These are phyloP conservation scores for Chlamydomonas schloesseri DNA, from an alignment of 139 green algal genomes.

Conservation along the genomic window DNA sequence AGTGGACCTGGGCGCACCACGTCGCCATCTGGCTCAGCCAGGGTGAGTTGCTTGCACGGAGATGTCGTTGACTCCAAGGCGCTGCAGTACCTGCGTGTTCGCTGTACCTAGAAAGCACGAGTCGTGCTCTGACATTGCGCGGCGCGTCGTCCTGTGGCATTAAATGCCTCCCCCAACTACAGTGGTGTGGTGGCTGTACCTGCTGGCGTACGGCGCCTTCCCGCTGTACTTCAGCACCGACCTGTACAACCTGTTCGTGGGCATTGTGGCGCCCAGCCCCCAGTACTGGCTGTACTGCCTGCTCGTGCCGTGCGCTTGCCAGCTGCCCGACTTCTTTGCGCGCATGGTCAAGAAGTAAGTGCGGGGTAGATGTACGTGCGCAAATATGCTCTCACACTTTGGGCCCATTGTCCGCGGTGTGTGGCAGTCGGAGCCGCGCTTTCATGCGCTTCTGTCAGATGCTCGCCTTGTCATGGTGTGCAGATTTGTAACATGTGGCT, in stretches of 20 bases:
- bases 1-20: slow-evolving; percentile 80
- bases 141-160: too few relatives aligned
- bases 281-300: slow-evolving; percentile 77
- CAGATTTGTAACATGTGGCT: too few relatives aligned
- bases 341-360: slow-evolving; percentile 35
- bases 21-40: slow-evolving; percentile 71
- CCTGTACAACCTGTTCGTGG: slow-evolving; percentile 71
- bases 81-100: too few relatives aligned
- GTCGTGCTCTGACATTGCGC: too few relatives aligned
- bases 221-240: slow-evolving; percentile 62
- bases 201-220: slow-evolving; percentile 73
- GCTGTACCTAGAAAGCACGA: too few relatives aligned
- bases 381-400: too few relatives aligned
- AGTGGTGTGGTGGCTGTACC: slow-evolving; percentile 82
- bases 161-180: neutral
- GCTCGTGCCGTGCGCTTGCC: slow-evolving; percentile 61
- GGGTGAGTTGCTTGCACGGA: slow-evolving; percentile 54
- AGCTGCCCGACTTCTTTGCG: slow-evolving; percentile 75
- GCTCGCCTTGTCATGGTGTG: too few relatives aligned
- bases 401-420: too few relatives aligned
- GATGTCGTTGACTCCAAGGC: neutral
- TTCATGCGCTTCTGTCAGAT: too few relatives aligned
- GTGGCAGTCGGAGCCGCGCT: too few relatives aligned
- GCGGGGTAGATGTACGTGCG: too few relatives aligned
- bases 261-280: slow-evolving; percentile 52